Conservation (phyloP, 2,329 filamentous ascomycete genomes). For the Blumeria hordei region DNA sequence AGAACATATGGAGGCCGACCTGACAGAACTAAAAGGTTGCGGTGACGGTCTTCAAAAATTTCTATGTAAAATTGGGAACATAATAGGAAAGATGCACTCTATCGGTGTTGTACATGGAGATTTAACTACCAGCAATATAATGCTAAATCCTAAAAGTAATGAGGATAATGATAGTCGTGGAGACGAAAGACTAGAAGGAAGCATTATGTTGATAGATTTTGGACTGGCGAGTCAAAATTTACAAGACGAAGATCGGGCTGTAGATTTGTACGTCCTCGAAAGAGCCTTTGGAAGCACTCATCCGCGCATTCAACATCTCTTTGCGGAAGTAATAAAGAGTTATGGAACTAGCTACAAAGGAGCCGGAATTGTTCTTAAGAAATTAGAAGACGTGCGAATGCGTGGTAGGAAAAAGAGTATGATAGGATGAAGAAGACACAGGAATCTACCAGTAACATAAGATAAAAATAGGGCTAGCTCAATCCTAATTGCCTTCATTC, state of each 20-base stretch:
- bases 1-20: slow-evolving; percentile 12
- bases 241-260: slow-evolving; percentile 78
- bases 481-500: no score
- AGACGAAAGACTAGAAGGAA: slow-evolving; percentile 28
- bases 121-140: slow-evolving; percentile 91
- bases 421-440: slow-evolving; percentile 37
- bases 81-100: slow-evolving; percentile 54
- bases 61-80: slow-evolving; percentile 44
- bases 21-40: slow-evolving; percentile 13
- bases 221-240: slow-evolving; percentile 62
- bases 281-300: slow-evolving; percentile 88
- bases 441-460: no score
- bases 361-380: slow-evolving; percentile 48
- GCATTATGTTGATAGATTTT: slow-evolving; percentile 84
- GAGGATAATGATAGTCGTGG: slow-evolving; percentile 5
- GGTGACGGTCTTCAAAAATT: slow-evolving; percentile 30
- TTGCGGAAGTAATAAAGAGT: slow-evolving; percentile 44
- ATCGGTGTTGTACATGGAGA: slow-evolving; percentile 85
- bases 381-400: slow-evolving; percentile 77
- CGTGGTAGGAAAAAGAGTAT: slow-evolving; percentile 91
- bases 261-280: slow-evolving; percentile 90
- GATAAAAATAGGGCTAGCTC: no score
- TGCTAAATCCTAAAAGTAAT: slow-evolving; percentile 28
- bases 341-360: slow-evolving; percentile 59
- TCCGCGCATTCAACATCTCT: slow-evolving; percentile 58